Conservation (phyloP, 805 yeast species). For the Starmerella stigmatis region DNA sequence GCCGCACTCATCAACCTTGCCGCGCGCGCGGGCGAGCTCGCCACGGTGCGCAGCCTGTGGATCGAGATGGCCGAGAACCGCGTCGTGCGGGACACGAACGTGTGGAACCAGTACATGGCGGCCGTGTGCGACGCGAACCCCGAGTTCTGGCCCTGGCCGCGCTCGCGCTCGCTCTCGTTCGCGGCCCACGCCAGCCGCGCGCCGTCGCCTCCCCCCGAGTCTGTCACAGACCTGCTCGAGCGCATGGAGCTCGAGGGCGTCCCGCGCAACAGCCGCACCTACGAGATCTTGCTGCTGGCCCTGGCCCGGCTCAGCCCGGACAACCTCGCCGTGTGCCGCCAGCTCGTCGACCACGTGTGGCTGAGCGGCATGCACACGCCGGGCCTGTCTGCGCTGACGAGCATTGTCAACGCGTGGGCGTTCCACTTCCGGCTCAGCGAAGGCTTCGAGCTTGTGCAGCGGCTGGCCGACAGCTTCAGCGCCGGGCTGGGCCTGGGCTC, state of each 20-base stretch:
- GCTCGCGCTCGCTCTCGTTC: slow-evolving; percentile 6
- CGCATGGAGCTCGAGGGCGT: slow-evolving; percentile 24
- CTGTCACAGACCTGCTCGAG: slow-evolving; percentile 5
- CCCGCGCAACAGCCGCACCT: slow-evolving; percentile 28
- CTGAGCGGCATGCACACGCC: slow-evolving; percentile 11
- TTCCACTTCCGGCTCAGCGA: slow-evolving; percentile 22
- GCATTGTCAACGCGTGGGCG: slow-evolving; percentile 26
- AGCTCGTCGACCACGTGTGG: slow-evolving; percentile 28
- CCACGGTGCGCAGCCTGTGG: slow-evolving; percentile 26
- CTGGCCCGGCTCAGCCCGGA: slow-evolving; percentile 26
- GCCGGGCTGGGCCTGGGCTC: slow-evolving; percentile 16
- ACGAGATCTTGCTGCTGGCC: slow-evolving; percentile 28
- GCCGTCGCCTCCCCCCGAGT: background rate
- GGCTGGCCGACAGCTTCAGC: slow-evolving; percentile 15
- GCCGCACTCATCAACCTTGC: slow-evolving; percentile 25
- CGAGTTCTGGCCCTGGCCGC: slow-evolving; percentile 25
- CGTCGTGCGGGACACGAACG: slow-evolving; percentile 22
- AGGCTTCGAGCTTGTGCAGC: slow-evolving; percentile 22
- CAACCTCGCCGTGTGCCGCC: slow-evolving; percentile 18
- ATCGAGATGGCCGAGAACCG: slow-evolving; percentile 18
- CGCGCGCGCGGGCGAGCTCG: slow-evolving; percentile 23
- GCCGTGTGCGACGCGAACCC: slow-evolving; percentile 28
- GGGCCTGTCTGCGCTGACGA: slow-evolving; percentile 22
- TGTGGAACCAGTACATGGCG: slow-evolving; percentile 31
- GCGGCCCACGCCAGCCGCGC: background rate